Percentiles rank a stretch among this genome's conserved stretches.
Conservation (phyloP, 2,329 filamentous ascomycete species). For the Fusarium sarcochroum region DNA sequence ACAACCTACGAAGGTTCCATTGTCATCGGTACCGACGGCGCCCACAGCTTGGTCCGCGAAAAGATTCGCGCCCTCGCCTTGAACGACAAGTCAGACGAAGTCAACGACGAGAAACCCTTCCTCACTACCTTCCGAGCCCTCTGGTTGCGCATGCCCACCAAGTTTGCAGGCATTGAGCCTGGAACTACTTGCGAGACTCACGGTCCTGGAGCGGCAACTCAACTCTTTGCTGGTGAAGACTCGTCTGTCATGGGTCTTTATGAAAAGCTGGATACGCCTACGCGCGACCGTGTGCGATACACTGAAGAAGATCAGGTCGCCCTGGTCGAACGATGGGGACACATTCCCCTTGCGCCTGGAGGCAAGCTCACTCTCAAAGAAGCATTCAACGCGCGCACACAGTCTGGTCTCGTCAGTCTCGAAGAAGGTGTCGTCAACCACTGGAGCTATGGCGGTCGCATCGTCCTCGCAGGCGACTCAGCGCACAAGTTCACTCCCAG, state of each 20-base stretch:
- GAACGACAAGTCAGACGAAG: slow-evolving; percentile 7
- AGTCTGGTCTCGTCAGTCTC: slow-evolving; percentile 51
- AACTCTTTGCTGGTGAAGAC: slow-evolving; percentile 37
- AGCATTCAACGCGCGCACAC: slow-evolving; percentile 45
- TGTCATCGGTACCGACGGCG: slow-evolving; percentile 43
- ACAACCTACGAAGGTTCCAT: slow-evolving; percentile 37
- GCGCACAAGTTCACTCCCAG: slow-evolving; percentile 57
- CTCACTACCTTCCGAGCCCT: slow-evolving; percentile 52
- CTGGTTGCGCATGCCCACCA: slow-evolving; percentile 53
- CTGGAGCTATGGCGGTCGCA: slow-evolving; percentile 54
- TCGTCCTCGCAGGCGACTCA: slow-evolving; percentile 56
- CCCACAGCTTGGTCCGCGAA: slow-evolving; percentile 28
- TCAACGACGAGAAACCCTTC: slow-evolving; percentile 51
- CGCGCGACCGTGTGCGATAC: slow-evolving; percentile 26
- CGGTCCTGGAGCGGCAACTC: slow-evolving; percentile 28
- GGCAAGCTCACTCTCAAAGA: slow-evolving; percentile 50
- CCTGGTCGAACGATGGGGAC: slow-evolving; percentile 37
- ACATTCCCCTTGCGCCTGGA: slow-evolving; percentile 33
- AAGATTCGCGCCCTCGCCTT: slow-evolving; percentile 50
- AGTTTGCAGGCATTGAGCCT: slow-evolving; percentile 15
- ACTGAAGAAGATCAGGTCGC: slow-evolving; percentile 33
- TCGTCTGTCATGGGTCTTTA: slow-evolving; percentile 37
- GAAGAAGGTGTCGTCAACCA: slow-evolving; percentile 55
- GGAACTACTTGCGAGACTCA: slow-evolving; percentile 53
- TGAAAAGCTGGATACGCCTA: slow-evolving; percentile 37